These are phyloP conservation scores for Mortierella polycephala DNA, from an alignment of 371 early-diverging fungal genomes.

Conservation along the genomic window DNA sequence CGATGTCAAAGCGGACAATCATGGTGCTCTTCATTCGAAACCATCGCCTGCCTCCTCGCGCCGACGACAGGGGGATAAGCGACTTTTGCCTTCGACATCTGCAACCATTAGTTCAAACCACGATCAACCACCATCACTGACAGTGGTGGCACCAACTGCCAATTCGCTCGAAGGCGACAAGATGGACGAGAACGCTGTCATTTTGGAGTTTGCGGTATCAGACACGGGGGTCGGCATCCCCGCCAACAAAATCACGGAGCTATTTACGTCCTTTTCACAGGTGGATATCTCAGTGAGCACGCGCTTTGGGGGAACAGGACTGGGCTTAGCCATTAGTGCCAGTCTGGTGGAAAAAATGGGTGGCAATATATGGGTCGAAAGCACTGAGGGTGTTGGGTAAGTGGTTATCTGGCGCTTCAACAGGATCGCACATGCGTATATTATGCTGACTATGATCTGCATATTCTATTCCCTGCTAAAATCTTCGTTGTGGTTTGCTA, in stretches of 20 bases:
- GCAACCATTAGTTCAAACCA: slow-evolving; percentile 17
- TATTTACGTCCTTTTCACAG: slow-evolving; percentile 70
- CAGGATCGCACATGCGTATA: too few relatives aligned
- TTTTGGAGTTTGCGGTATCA: slow-evolving; percentile 66
- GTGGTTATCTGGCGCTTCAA: slow-evolving; percentile 41
- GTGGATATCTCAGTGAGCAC: slow-evolving; percentile 69
- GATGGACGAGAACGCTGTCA: slow-evolving; percentile 57
- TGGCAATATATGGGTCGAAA: slow-evolving; percentile 71
- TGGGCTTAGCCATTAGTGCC: slow-evolving; percentile 68
- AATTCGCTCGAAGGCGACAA: slow-evolving; percentile 31
- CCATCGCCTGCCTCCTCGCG: slow-evolving; percentile 21
- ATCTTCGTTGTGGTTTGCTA: slow-evolving; percentile 39
- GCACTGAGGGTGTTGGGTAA: slow-evolving; percentile 61
- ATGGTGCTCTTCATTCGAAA: slow-evolving; percentile 41
- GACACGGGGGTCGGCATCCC: slow-evolving; percentile 72
- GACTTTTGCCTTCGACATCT: neutral
- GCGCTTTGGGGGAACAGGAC: slow-evolving; percentile 66
- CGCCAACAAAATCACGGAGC: slow-evolving; percentile 64
- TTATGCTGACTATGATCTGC: too few relatives aligned
- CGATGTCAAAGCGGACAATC: slow-evolving; percentile 64
- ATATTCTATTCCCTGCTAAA: too few relatives aligned
- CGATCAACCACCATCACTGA: slow-evolving; percentile 47
- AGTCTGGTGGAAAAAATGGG: slow-evolving; percentile 70
- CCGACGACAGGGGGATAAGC: slow-evolving; percentile 25
- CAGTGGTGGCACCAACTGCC: slow-evolving; percentile 43